phyloP scores from a whole-genome alignment of 768 basidiomycete genomes.

The Saitozyma podzolica region DNA sequence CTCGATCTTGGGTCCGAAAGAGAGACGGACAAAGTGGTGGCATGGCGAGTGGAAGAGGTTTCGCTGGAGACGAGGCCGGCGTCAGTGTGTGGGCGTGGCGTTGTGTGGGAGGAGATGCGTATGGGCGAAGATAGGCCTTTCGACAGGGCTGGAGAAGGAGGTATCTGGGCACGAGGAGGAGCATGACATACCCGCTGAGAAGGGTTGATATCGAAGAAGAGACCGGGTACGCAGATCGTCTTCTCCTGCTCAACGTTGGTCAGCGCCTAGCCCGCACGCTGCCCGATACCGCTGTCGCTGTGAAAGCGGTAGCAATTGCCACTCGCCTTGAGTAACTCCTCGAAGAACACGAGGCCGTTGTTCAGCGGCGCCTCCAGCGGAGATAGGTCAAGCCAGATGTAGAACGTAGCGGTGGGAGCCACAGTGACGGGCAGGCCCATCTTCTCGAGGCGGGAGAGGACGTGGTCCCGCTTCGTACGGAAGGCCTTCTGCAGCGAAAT shows the following conservation, averaged over 20 bases:
- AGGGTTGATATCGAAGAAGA: slow-evolving; percentile 64
- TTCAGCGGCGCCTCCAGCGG: slow-evolving; percentile 76
- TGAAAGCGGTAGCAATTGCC: neutral
- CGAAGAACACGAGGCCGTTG: slow-evolving; percentile 91
- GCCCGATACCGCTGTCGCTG: neutral
- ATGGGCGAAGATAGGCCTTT: too few species aligned
- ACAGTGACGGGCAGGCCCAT: slow-evolving; percentile 72
- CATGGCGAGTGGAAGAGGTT: slow-evolving; percentile 69
- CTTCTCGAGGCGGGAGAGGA: slow-evolving; percentile 73
- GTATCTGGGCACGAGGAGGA: neutral
- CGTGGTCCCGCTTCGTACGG: slow-evolving; percentile 85
- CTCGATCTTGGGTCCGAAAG: slow-evolving; percentile 77
- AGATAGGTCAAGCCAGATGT: slow-evolving; percentile 88
- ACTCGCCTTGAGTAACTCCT: slow-evolving; percentile 84
- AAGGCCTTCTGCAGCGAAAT: slow-evolving; percentile 85
- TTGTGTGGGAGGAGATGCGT: too few species aligned
- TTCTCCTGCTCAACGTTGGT: slow-evolving; percentile 16
- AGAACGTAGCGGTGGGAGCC: slow-evolving; percentile 71
- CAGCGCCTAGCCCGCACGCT: neutral
- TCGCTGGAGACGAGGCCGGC: slow-evolving; percentile 52
- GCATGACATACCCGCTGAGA: slow-evolving; percentile 56
- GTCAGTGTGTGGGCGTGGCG: neutral
- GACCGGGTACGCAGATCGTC: slow-evolving; percentile 86
- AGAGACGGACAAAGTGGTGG: slow-evolving; percentile 76
- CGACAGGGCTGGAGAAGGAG: too few species aligned